phyloP scores from a whole-genome alignment of 352 stramenopile species.

The Phytophthora sojae region DNA sequence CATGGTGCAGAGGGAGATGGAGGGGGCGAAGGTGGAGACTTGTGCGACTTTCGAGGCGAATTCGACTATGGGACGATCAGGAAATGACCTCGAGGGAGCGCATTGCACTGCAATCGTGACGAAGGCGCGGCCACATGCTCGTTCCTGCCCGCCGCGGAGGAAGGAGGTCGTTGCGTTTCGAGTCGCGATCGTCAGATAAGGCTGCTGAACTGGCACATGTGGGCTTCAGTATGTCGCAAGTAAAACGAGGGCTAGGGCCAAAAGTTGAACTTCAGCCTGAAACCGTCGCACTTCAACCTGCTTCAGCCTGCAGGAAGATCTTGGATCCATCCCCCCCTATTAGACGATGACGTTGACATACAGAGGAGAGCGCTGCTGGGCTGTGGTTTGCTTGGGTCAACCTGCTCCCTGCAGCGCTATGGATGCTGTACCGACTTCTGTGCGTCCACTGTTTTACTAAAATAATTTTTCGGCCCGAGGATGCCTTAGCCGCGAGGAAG shows the following conservation, averaged over 20 bases:
- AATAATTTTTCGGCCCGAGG: no score
- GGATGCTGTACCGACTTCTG: background rate
- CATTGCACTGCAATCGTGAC: conserved; percentile 25
- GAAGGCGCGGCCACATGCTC: conserved; percentile 22
- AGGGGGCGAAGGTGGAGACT: background rate
- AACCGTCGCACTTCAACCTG: conserved; percentile 19
- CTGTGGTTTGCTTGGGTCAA: background rate
- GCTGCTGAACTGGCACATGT: conserved; percentile 35
- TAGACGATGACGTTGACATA: background rate
- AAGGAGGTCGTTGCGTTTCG: conserved; percentile 34
- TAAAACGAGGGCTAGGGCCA: conserved; percentile 29
- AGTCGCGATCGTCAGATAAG: conserved; percentile 21
- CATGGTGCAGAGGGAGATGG: conserved; percentile 24
- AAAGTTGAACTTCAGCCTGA: conserved; percentile 33
- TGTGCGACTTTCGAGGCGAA: conserved; percentile 19
- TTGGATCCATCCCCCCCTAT: background rate
- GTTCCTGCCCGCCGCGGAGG: conserved; percentile 19
- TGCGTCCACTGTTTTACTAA: no score
- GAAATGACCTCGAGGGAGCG: background rate
- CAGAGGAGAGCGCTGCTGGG: background rate
- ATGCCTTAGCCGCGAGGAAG: no score
- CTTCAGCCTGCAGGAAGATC: conserved; percentile 26
- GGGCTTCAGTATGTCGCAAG: conserved; percentile 26
- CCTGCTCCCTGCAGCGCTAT: background rate
- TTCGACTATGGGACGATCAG: conserved; percentile 16